These are phyloP conservation scores for Rhypophila decipiens DNA, from an alignment of 495 filamentous ascomycete genomes.

Conservation along the genomic window DNA sequence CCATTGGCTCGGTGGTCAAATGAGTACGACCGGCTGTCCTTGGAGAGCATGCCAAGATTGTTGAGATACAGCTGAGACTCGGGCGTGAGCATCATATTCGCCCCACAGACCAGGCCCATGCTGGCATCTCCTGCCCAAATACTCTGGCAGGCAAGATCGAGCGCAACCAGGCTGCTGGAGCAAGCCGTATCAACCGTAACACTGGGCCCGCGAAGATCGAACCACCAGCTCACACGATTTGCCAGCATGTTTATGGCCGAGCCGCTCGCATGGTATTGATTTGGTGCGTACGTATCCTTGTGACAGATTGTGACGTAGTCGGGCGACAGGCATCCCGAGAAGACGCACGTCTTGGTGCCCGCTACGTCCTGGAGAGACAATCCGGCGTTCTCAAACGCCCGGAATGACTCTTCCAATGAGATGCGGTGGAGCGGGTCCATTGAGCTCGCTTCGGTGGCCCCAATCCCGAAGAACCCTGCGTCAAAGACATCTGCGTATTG, in stretches of 20 bases:
- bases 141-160: constrained; percentile 11
- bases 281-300: constrained; percentile 20
- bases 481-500: constrained; percentile 45
- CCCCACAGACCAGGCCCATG: constrained; percentile 42
- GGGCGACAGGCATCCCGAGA: constrained; percentile 23
- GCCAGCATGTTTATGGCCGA: constrained; percentile 24
- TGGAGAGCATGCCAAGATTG: constrained; percentile 25
- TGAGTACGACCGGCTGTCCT: constrained; percentile 40
- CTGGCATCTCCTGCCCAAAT: constrained; percentile 31
- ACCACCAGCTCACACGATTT: constrained; percentile 46
- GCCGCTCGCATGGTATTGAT: constrained; percentile 43
- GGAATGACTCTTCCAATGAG: constrained; percentile 68
- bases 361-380: constrained; percentile 60
- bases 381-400: constrained; percentile 69
- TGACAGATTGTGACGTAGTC: constrained; percentile 23
- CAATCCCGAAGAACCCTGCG: constrained; percentile 51
- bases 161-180: constrained; percentile 39
- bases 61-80: constrained; percentile 24
- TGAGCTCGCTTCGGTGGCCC: constrained; percentile 49
- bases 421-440: constrained; percentile 70
- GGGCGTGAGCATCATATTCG: constrained; percentile 43
- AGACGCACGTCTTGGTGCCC: constrained; percentile 22
- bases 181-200: constrained; percentile 46
- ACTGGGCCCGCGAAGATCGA: constrained; percentile 35
- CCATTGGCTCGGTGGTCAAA: constrained; percentile 40